A percentile compares a stretch with the other conserved stretches of the same genome.
phyloP scores from a whole-genome alignment of 108 stramenopile species.

The Pseudonitzschia delicatissima region DNA sequence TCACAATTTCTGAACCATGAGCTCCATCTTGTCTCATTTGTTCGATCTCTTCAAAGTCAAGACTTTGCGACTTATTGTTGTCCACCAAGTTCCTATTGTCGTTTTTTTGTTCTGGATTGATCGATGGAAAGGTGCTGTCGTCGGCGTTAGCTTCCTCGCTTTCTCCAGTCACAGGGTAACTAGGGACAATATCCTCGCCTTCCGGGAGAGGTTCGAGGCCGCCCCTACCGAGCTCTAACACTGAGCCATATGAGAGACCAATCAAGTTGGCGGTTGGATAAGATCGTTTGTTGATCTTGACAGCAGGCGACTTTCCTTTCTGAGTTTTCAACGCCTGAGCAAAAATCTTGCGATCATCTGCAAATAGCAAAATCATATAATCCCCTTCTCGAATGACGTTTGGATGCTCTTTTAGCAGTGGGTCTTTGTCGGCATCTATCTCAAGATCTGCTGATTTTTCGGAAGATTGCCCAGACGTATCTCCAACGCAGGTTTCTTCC shows the following conservation, averaged over 20 bases:
- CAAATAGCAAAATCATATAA: slow-evolving; percentile 65
- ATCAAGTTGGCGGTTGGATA: slow-evolving; percentile 63
- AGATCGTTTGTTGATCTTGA: slow-evolving; percentile 78
- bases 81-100: slow-evolving; percentile 85
- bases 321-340: slow-evolving; percentile 49
- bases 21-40: slow-evolving; percentile 38
- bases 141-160: slow-evolving; percentile 30
- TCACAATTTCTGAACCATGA: slow-evolving; percentile 66
- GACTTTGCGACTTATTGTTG: slow-evolving; percentile 65
- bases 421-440: slow-evolving; percentile 10
- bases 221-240: slow-evolving; percentile 56
- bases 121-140: slow-evolving; percentile 29
- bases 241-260: slow-evolving; percentile 78
- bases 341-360: slow-evolving; percentile 70
- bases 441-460: no score
- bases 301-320: slow-evolving; percentile 50
- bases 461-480: no score
- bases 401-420: slow-evolving; percentile 19
- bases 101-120: slow-evolving; percentile 33
- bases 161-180: slow-evolving; percentile 17
- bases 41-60: slow-evolving; percentile 39
- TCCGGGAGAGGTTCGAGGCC: slow-evolving; percentile 53
- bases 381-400: slow-evolving; percentile 58
- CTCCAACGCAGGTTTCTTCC: no score
- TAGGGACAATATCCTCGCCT: slow-evolving; percentile 63